Conservation (phyloP, 139 green algal genomes). For the Pedinophyceae sp. region DNA sequence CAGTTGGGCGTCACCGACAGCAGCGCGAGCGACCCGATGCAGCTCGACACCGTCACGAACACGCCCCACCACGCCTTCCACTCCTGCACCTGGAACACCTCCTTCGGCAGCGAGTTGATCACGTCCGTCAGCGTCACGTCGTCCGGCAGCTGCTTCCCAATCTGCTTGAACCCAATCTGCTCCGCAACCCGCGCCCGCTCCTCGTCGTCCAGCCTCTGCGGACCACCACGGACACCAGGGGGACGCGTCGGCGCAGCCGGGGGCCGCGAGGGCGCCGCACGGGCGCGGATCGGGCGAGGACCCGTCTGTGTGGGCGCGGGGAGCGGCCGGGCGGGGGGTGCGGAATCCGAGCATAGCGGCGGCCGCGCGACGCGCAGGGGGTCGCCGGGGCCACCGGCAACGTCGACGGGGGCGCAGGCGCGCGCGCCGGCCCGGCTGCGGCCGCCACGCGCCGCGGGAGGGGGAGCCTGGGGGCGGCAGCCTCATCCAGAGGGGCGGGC, state of each 20-base stretch:
- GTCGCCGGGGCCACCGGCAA: too few relatives aligned
- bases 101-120: slow-evolving; percentile 56
- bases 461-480: too few relatives aligned
- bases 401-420: too few relatives aligned
- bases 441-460: too few relatives aligned
- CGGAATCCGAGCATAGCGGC: too few relatives aligned
- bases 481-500: too few relatives aligned
- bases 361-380: too few relatives aligned
- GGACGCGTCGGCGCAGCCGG: not conserved
- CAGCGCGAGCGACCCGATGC: slow-evolving; percentile 46
- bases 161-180: slow-evolving; percentile 59
- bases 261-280: not conserved
- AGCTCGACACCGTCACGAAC: slow-evolving; percentile 33
- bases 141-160: slow-evolving; percentile 71
- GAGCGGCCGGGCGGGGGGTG: too few relatives aligned
- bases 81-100: slow-evolving; percentile 72
- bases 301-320: too few relatives aligned
- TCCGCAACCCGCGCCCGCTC: slow-evolving; percentile 21
- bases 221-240: slow-evolving; percentile 6
- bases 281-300: not conserved
- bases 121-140: slow-evolving; percentile 62
- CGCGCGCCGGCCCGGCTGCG: too few relatives aligned
- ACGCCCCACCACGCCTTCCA: slow-evolving; percentile 56
- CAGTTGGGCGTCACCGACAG: slow-evolving; percentile 76
- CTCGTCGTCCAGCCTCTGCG: too few relatives aligned